Evolutionary conservation across 495 filamentous ascomycete species (phyloP), one percentile per base, ranked within the genome.

Genomic region (Saxophila tyrrhenica): DNA sequence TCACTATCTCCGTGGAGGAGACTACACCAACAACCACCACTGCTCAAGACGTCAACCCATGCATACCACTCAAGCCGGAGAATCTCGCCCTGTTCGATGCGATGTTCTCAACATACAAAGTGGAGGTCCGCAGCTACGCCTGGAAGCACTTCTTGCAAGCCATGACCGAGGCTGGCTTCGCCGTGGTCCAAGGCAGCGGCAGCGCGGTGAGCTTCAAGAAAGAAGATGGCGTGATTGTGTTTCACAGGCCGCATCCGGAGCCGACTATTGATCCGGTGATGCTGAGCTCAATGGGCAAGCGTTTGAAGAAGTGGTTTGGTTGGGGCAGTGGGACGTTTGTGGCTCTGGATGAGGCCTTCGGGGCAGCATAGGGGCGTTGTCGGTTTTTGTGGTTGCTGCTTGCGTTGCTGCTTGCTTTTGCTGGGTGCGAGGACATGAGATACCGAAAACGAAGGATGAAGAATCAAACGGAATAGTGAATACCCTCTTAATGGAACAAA

Each of bases 191-290:
- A n/a, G 7, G 8, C 41, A 44, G 41, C 17, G 41, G 41, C n/a
- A 44, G 41, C 17, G 41, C 41, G 16, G 41, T 44, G 41, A 44
- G 41, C 41, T 44, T 44, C 41, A 44, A 21, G 41, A 44, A 44
- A 7, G 41, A 8, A 7, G 16, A 21, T 17, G 41, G 41, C 8
- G 41, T 44, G 3, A 44, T 44, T 21, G 41, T 44, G 16, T 44
- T 44, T n/a, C 41, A 44, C n/a, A 5, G 19, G n/a, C 41, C 41
- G 41, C 41, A 44, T 17, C 41, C 41, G n/a, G 41, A 44, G 41
- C 41, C 41, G 19, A 17, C 7, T 7, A 44, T 44, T 21, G 41
- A 44, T 44, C 41, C 41, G 5, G 17, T 44, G 7, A 8, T 44
- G 41, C 41, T 44, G 41, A n/a, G 3, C 7, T 8, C 19, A n/a